Evolutionary conservation across 768 basidiomycete species (phyloP), one percentile per base, ranked within the genome.

Genomic region (Termitomyces sp.): DNA sequence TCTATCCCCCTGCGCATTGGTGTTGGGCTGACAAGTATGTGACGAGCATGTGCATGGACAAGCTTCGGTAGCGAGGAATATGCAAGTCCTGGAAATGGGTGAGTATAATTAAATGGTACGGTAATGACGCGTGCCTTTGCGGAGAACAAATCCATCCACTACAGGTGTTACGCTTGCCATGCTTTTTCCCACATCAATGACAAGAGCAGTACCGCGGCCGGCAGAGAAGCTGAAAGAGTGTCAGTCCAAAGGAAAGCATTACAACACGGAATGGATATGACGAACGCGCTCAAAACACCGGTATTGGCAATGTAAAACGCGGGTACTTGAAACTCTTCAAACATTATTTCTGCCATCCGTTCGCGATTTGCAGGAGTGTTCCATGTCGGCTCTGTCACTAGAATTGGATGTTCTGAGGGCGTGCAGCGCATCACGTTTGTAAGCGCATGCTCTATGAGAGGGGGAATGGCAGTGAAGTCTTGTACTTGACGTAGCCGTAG

Each of bases 271-370:
- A 32, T 34, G 36, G 24, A 39, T 62, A 24, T 14, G 5, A 73
- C 85, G 65, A 72, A 98, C 93, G 96, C 90, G 69, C 92, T 95
- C 56, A 98, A 74, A 14, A 98, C 96, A 22, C 92, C 90, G 24
- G 91, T 91, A 68, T 98, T 97, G 16, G 95, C 94, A 39, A 96
- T 91, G 70, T 98, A 99, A 74, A 96, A 95, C 2, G 95, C 97
- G 9, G 97, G 96, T 7, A 89, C 89, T 47, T 91, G 79, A 65
- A 97, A 96, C 64, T 96, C 89, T 72, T 99, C 97, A 67, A 98
- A 98, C 87, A 97, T 91, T 47, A 97, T 90, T 74, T 98, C 94
- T 12, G 94, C 91, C 88, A 98, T 91, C 55, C 89, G 83, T 76
- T 98, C 94, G 59, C 96, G 79, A 68, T 97, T 93, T n/a, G 86